Conservation (phyloP, 2,329 filamentous ascomycete species). For the Colletotrichum melonis region DNA sequence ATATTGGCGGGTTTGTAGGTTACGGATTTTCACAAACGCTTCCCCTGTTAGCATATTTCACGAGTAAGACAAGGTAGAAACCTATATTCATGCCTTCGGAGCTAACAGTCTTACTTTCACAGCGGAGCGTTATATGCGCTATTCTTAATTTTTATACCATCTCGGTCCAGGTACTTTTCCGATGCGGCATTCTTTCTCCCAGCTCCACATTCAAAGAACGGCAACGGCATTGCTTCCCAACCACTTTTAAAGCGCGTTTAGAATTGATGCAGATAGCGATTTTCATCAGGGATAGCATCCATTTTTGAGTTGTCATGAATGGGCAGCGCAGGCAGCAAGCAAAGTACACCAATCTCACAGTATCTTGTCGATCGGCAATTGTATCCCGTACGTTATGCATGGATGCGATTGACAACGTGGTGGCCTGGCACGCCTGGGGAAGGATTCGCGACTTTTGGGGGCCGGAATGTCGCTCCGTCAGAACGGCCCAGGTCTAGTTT, state of each 20-base stretch:
- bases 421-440: background rate
- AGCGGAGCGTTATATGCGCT: too few species aligned
- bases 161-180: too few species aligned
- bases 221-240: background rate
- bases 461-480: background rate
- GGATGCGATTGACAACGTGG: background rate
- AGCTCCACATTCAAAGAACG: background rate
- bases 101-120: too few species aligned
- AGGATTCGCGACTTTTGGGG: conserved; percentile 15
- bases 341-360: background rate
- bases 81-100: too few species aligned
- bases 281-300: background rate
- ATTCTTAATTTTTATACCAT: too few species aligned
- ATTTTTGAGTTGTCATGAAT: background rate
- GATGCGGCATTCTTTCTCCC: too few species aligned
- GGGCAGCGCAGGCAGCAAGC: background rate
- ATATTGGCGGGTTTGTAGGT: background rate
- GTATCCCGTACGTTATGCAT: conserved; percentile 6
- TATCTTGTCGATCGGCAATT: background rate
- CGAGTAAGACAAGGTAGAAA: too few species aligned
- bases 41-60: too few species aligned
- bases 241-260: background rate
- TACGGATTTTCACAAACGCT: background rate
- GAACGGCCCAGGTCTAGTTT: background rate
- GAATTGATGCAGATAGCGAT: background rate